Conservation (phyloP, 2,329 filamentous ascomycete genomes). For the Stagonosporopsis rhizophila region DNA sequence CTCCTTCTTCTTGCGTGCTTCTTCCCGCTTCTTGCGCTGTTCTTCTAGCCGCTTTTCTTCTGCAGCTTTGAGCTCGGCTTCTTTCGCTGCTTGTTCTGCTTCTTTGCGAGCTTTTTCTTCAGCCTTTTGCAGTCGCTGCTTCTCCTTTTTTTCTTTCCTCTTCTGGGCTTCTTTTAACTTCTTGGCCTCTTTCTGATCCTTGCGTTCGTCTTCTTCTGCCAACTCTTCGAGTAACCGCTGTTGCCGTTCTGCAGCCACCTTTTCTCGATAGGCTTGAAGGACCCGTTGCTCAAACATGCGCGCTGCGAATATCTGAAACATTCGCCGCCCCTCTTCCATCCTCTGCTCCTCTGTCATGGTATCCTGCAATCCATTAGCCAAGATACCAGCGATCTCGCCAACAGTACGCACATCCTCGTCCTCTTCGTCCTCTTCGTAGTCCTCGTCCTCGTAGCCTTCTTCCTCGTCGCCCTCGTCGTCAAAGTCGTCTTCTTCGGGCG, state of each 20-base stretch:
- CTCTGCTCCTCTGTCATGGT: constrained; percentile 97
- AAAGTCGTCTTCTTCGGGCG: constrained; percentile 82
- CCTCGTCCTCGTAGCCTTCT: constrained; percentile 68
- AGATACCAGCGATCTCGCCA: constrained; percentile 17
- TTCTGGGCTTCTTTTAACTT: constrained; percentile 94
- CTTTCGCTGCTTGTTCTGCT: constrained; percentile 87
- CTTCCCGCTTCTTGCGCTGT: constrained; percentile 80
- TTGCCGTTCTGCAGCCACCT: constrained; percentile 92
- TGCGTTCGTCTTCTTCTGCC: constrained; percentile 79
- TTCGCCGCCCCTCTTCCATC: constrained; percentile 96
- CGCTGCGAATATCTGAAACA: constrained; percentile 99
- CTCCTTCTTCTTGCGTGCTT: constrained; percentile 90
- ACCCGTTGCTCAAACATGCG: constrained; percentile 99
- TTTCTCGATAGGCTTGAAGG: constrained; percentile 95
- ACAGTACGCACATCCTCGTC: constrained; percentile 44
- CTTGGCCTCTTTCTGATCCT: constrained; percentile 84
- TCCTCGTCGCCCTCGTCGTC: constrained; percentile 70
- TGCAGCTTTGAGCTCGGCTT: constrained; percentile 75
- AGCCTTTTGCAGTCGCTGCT: constrained; percentile 87
- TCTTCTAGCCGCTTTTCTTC: constrained; percentile 84
- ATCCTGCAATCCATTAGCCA: constrained; percentile 67
- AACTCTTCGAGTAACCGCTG: constrained; percentile 89
- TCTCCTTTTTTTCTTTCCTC: constrained; percentile 90
- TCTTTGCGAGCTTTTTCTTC: constrained; percentile 90
- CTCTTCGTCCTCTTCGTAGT: constrained; percentile 51